phyloP scores from a whole-genome alignment of 2,329 filamentous ascomycete genomes.

The Ascochyta koolunga region DNA sequence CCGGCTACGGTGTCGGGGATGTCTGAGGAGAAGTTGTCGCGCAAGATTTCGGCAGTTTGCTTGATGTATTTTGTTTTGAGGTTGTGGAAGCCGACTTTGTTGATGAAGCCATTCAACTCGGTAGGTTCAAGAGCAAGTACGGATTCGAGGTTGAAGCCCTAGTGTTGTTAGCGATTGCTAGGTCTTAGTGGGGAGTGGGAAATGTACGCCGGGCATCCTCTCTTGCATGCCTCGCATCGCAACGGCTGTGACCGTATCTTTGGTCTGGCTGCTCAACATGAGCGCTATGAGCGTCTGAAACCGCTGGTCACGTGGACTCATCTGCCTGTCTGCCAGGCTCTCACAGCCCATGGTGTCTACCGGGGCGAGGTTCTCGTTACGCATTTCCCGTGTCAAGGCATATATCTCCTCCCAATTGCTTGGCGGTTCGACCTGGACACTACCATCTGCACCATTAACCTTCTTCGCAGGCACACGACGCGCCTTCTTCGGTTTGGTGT shows the following conservation, averaged over 20 bases:
- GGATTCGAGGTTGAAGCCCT: constrained; percentile 73
- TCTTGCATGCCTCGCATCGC: constrained; percentile 81
- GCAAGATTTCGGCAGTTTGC: constrained; percentile 72
- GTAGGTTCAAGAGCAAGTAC: constrained; percentile 73
- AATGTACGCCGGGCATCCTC: constrained; percentile 63
- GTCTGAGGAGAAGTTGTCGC: constrained; percentile 72
- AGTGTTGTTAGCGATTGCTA: constrained; percentile 12
- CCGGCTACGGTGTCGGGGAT: constrained; percentile 81
- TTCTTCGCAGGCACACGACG: constrained; percentile 48
- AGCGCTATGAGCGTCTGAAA: constrained; percentile 87
- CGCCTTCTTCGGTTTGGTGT: constrained; percentile 38
- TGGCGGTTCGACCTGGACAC: constrained; percentile 64
- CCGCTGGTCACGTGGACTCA: constrained; percentile 64
- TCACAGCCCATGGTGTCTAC: constrained; percentile 99
- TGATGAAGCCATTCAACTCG: constrained; percentile 74
- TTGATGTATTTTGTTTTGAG: constrained; percentile 90
- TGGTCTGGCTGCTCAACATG: constrained; percentile 92
- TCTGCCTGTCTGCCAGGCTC: constrained; percentile 66
- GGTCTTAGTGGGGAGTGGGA: background rate
- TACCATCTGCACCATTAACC: constrained; percentile 34
- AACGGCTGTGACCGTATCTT: constrained; percentile 86
- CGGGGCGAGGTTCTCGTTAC: constrained; percentile 71
- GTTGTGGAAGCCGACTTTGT: constrained; percentile 90
- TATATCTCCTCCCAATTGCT: constrained; percentile 87
- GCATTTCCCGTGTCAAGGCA: constrained; percentile 77